Evolutionary conservation across 257 asterid genomes (phyloP).

Genomic region (Solanum verrucosum): DNA sequence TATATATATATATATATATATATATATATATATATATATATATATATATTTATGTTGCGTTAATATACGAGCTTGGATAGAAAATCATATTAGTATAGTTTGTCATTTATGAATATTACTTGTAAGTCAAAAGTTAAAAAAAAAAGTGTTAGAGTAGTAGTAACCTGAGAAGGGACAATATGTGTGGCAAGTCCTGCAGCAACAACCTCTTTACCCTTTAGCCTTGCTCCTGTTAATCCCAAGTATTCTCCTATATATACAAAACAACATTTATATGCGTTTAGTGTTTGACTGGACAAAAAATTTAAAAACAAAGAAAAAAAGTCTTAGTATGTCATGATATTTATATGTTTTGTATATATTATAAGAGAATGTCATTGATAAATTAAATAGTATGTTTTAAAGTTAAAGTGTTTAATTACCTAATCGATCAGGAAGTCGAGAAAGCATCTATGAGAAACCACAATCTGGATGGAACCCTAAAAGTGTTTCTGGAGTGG

Average conservation of each 20-base stretch:
- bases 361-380: background rate
- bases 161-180: background rate
- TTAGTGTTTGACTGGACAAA: background rate
- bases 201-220: background rate
- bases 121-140: background rate
- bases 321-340: background rate
- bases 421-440: conserved; percentile 67
- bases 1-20: too few species aligned
- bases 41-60: too few species aligned
- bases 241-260: background rate
- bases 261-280: background rate
- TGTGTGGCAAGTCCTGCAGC: background rate
- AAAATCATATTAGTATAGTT: background rate
- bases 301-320: too few species aligned
- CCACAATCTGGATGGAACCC: conserved; percentile 92
- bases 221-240: background rate
- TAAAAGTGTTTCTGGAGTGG: conserved; percentile 87
- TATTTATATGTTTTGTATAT: too few species aligned
- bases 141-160: background rate
- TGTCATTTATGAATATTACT: background rate
- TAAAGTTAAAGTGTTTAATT: too few species aligned
- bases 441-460: conserved; percentile 73
- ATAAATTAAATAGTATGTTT: background rate
- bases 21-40: too few species aligned
- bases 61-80: too few species aligned